Evolutionary conservation across 768 basidiomycete species (phyloP).

Genomic region (Gloeopeniophorella convolvens): DNA sequence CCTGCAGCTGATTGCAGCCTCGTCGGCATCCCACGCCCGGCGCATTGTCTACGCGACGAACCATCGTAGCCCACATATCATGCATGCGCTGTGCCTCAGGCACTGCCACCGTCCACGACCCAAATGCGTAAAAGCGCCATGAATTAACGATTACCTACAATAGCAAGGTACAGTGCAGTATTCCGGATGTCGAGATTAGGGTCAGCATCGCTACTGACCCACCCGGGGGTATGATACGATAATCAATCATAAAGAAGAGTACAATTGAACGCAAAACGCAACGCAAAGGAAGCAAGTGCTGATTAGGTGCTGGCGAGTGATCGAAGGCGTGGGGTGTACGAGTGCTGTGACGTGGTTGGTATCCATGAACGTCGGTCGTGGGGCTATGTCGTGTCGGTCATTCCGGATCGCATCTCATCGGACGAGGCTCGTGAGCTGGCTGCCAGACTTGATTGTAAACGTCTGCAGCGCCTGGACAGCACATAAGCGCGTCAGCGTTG

Average conservation of each 20-base stretch:
- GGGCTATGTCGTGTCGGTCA: neutral
- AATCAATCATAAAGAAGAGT: too few species aligned
- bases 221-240: neutral
- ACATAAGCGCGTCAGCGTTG: neutral
- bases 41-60: too few species aligned
- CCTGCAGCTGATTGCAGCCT: too few species aligned
- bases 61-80: too few species aligned
- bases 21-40: too few species aligned
- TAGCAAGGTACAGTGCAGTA: constrained; percentile 2
- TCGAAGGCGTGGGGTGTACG: too few species aligned
- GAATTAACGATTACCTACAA: neutral
- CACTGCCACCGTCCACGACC: too few species aligned
- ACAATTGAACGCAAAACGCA: too few species aligned
- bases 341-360: too few species aligned
- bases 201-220: neutral
- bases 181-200: neutral
- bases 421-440: constrained; percentile 3
- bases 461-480: constrained; percentile 1
- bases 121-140: too few species aligned
- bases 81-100: too few species aligned
- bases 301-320: too few species aligned
- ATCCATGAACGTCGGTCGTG: neutral
- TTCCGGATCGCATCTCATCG: neutral
- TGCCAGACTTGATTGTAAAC: constrained; percentile 8
- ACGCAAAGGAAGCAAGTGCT: constrained; percentile 4